A percentile compares a stretch with the other conserved stretches of the same genome.
phyloP scores from a whole-genome alignment of 2,329 filamentous ascomycete species.

The Neofusicoccum parvum region DNA sequence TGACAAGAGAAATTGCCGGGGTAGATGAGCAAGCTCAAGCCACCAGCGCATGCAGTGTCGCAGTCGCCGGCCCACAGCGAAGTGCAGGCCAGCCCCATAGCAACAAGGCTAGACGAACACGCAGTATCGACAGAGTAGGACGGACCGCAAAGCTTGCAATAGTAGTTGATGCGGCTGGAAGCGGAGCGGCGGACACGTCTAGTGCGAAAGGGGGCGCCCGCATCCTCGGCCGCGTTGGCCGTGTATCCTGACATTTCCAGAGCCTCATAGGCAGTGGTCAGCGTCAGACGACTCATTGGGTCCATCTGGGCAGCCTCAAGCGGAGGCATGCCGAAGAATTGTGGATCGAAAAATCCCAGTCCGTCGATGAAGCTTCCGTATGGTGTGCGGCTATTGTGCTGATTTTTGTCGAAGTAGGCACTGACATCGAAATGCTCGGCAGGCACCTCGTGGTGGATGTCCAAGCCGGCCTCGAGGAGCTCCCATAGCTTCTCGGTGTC shows the following conservation, averaged over 20 bases:
- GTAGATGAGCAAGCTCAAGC: slow-evolving; percentile 29
- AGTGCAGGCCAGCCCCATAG: slow-evolving; percentile 31
- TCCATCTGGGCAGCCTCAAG: slow-evolving; percentile 27
- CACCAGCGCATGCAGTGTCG: slow-evolving; percentile 32
- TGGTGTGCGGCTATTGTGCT: slow-evolving; percentile 25
- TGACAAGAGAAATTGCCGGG: slow-evolving; percentile 47
- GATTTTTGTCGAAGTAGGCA: slow-evolving; percentile 54
- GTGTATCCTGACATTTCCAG: slow-evolving; percentile 27
- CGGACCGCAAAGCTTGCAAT: slow-evolving; percentile 30
- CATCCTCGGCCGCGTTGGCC: slow-evolving; percentile 30
- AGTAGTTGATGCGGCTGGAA: slow-evolving; percentile 51
- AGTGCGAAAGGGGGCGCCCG: slow-evolving; percentile 59
- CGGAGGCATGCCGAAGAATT: slow-evolving; percentile 28
- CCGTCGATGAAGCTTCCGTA: slow-evolving; percentile 33
- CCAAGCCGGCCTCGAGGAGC: slow-evolving; percentile 71
- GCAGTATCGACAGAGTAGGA: slow-evolving; percentile 27
- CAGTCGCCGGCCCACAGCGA: slow-evolving; percentile 25
- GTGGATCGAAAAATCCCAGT: slow-evolving; percentile 26
- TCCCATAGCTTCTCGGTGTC: slow-evolving; percentile 75
- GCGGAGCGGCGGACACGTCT: slow-evolving; percentile 55
- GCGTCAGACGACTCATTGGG: slow-evolving; percentile 24
- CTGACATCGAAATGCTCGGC: slow-evolving; percentile 72
- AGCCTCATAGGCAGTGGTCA: slow-evolving; percentile 28
- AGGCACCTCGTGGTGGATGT: slow-evolving; percentile 70
- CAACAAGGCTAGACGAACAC: slow-evolving; percentile 28